Evolutionary conservation across 257 asterid species (phyloP), one percentile per base, ranked within the genome.

Genomic region (Apocynum venetum): DNA sequence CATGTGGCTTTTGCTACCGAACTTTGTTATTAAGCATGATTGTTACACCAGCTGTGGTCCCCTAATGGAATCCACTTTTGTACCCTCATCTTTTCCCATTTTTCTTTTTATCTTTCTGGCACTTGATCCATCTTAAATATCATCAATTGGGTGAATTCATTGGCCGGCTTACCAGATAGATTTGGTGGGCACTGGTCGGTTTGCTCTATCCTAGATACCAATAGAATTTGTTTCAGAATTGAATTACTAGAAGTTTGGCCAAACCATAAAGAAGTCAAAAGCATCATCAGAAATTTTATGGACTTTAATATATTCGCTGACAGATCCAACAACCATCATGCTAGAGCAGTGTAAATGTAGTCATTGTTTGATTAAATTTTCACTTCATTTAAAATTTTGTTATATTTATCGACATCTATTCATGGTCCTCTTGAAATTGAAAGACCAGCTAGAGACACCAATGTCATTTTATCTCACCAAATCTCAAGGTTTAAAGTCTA

Each of bases 61-160:
- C 13, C 10, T 40, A 48, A 57, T 48, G 77, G 81, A 61, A 72
- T 49, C 59, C 46, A 20, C 68, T 51, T 63, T 78, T 38, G 67
- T 52, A 11, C 41, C 8, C 46, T 8, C 44, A 35, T 55, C 0
- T 4, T 40, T 15, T 38, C 8, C 31, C 47, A 31, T 40, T 19
- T 66, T 66, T 53, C 44, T 31, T 14, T 10, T 5, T 57, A 49
- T 7, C 51, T 12, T 13, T 79, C 31, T 52, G 73, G 61, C 69
- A 47, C 40, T 51, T 51, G 74, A 73, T 38, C 59, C 56, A 47
- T 1, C 3, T 44, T 8, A 4, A 52, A 51, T 35, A 48, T 25
- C 60, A 48, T 41, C 49, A 7, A 15, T 38, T 6, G 31, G 25
- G 63, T 31, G 25, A 19, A 15, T 57, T 31, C 52, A 19, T 15